phyloP scores from a whole-genome alignment of 371 early-diverging fungal genomes.

The Capillidium heterosporum region DNA sequence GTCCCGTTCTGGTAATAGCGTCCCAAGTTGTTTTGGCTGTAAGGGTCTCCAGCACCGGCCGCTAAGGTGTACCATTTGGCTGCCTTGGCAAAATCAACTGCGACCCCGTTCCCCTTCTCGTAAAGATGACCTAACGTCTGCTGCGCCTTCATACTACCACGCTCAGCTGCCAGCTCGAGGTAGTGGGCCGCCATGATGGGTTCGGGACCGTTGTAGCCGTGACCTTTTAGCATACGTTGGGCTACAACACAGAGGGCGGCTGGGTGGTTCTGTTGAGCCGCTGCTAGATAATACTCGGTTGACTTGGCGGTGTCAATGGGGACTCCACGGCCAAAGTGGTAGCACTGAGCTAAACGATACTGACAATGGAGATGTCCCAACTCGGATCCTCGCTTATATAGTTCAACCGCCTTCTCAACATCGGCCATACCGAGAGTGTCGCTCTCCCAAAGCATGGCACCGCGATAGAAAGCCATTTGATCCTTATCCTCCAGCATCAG shows the following conservation, averaged over 20 bases:
- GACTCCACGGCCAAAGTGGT: conserved; percentile 56
- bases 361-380: conserved; percentile 41
- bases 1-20: conserved; percentile 20
- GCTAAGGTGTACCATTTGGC: conserved; percentile 52
- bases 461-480: conserved; percentile 37
- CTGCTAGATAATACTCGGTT: conserved; percentile 41
- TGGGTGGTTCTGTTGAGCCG: conserved; percentile 50
- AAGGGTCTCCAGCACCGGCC: conserved; percentile 17
- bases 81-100: conserved; percentile 25
- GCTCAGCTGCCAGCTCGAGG: conserved; percentile 23
- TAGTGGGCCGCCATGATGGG: conserved; percentile 44
- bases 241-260: conserved; percentile 59
- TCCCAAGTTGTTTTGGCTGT: conserved; percentile 35
- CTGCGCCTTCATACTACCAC: conserved; percentile 52
- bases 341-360: conserved; percentile 60
- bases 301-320: conserved; percentile 19
- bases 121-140: conserved; percentile 54
- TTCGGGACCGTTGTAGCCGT: conserved; percentile 26
- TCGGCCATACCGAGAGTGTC: conserved; percentile 46
- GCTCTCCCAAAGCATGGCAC: conserved; percentile 59
- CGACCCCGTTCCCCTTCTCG: conserved; percentile 48
- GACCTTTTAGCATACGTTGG: conserved; percentile 55
- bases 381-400: conserved; percentile 36
- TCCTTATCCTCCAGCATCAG: conserved; percentile 10
- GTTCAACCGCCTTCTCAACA: conserved; percentile 33